Evolutionary conservation across 1,139 yeast genomes (phyloP), one percentile per base, ranked within the genome.

Genomic region (Geotrichum fermentans): DNA sequence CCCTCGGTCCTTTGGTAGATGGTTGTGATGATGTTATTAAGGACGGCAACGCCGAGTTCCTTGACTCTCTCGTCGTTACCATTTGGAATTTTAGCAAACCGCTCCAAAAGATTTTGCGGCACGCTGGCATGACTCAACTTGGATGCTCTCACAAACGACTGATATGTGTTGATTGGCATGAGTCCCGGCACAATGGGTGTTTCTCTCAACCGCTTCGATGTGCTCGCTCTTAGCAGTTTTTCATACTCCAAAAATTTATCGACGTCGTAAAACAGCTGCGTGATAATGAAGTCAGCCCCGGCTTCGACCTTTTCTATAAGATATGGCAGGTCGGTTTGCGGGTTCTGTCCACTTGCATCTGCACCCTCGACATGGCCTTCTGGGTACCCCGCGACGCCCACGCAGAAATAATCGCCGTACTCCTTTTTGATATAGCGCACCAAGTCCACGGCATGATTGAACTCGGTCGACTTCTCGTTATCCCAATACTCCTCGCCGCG

Each of bases 341-440:
- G 80, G 59, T 78, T 75, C 64, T 87, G 96, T 38, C 72, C 70
- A 4, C 78, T 68, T 46, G 70, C 72, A 8, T 86, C 76, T 17
- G 90, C 88, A 55, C 86, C 95, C 47, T 73, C 76, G 40, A 86
- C 89, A 67, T 92, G 97, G 21, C 98, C 98, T 62, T 92, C 96
- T 7, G 97, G 97, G 65, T 90, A 90, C 0, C 92, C 96, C 2
- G 96, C 96, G 7, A 89, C 96, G 45, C 96, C 96, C 53, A 88
- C 73, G 62, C 94, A 82, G 64, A 88, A 86, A 61, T 79, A 81
- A 61, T 82, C 82, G n/a, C 87, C 95, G 62, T 87, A 75, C 43
- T 78, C 68, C 43, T 70, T 54, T 57, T 78, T 80, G 57, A 92
- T 90, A 63, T 90, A 88, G 56, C 69, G 74, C 28, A 92, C 92